Conservation (phyloP, 352 stramenopile genomes). For the Pythium coloratum region DNA sequence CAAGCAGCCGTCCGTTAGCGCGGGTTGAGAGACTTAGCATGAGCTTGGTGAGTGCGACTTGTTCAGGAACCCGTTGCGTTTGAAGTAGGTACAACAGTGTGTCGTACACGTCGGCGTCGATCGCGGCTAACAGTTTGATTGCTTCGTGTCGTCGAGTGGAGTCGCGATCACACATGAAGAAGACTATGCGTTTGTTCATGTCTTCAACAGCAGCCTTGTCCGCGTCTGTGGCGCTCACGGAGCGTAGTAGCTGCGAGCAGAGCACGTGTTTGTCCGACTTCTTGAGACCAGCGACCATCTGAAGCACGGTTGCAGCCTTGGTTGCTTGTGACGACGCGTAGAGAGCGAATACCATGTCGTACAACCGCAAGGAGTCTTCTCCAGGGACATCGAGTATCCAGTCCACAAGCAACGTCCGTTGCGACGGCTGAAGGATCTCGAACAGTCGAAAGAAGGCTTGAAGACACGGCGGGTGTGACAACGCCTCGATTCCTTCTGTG, state of each 20-base stretch:
- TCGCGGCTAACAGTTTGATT: slow-evolving; percentile 46
- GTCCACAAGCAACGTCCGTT: slow-evolving; percentile 35
- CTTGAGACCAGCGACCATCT: slow-evolving; percentile 39
- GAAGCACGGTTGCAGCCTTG: slow-evolving; percentile 32
- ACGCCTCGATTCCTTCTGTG: slow-evolving; percentile 43
- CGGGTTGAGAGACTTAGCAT: slow-evolving; percentile 53
- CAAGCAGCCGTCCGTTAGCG: slow-evolving; percentile 48
- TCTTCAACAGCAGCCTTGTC: not conserved
- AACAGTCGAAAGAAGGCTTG: slow-evolving; percentile 42
- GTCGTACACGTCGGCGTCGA: slow-evolving; percentile 35
- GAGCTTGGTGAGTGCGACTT: slow-evolving; percentile 56
- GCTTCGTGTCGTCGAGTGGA: slow-evolving; percentile 41
- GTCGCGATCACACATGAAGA: slow-evolving; percentile 48
- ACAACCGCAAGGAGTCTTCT: slow-evolving; percentile 34
- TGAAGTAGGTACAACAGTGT: slow-evolving; percentile 47
- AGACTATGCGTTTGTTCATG: slow-evolving; percentile 37
- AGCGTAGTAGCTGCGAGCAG: slow-evolving; percentile 23
- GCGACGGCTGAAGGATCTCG: slow-evolving; percentile 26
- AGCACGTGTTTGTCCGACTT: slow-evolving; percentile 43
- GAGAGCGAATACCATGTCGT: slow-evolving; percentile 41
- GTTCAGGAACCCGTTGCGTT: slow-evolving; percentile 55
- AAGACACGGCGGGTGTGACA: slow-evolving; percentile 28
- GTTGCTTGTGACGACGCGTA: slow-evolving; percentile 2
- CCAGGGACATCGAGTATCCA: slow-evolving; percentile 51
- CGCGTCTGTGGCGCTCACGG: not conserved